Percentiles rank a stretch among this genome's conserved stretches.
These are phyloP conservation scores for Aspergillus puulaauensis DNA, from an alignment of 2,329 filamentous ascomycete species.

Conservation along the genomic window DNA sequence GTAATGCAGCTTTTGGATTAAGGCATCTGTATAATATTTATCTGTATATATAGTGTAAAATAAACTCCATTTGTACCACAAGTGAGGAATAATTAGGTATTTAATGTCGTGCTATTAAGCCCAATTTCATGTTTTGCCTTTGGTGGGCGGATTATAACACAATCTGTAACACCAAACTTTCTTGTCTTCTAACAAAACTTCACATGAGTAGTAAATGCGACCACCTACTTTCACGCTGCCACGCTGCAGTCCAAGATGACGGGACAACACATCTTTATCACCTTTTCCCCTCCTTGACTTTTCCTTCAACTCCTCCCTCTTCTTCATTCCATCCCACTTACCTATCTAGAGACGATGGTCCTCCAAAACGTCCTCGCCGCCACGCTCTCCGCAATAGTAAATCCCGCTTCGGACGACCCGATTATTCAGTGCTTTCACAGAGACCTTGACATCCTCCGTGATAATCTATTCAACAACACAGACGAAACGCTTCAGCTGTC, in stretches of 20 bases:
- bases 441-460: conserved; percentile 19
- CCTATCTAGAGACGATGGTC: conserved; percentile 11
- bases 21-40: background rate
- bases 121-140: background rate
- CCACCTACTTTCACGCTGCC: background rate
- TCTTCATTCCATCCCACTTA: background rate
- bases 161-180: background rate
- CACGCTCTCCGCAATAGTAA: conserved; percentile 28
- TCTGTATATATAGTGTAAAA: conserved; percentile 4
- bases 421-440: conserved; percentile 36
- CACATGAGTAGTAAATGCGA: background rate
- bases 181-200: background rate
- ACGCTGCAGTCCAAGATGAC: background rate
- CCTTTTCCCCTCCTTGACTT: background rate
- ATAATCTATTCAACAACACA: conserved; percentile 31
- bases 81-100: background rate
- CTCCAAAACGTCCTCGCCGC: conserved; percentile 23
- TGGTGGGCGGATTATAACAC: background rate
- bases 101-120: background rate
- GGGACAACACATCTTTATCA: background rate
- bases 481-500: conserved; percentile 50
- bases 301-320: background rate
- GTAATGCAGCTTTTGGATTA: conserved; percentile 44
- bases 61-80: background rate
- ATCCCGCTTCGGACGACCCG: conserved; percentile 32